Evolutionary conservation across 495 filamentous ascomycete species (phyloP).

Genomic region (Filosporella fistucella): DNA sequence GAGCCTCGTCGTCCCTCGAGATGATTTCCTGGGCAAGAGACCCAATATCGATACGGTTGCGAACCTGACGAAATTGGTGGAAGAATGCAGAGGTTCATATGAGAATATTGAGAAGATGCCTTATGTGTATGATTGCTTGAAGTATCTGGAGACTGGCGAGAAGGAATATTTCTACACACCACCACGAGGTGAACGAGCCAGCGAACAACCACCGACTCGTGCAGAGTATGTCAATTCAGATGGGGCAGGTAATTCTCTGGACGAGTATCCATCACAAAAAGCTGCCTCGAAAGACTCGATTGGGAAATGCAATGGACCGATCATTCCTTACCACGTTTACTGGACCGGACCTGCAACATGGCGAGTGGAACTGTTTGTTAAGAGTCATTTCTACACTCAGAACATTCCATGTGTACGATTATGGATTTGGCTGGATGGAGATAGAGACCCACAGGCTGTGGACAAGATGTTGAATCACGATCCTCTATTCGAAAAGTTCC

Average conservation of each 20-base stretch:
- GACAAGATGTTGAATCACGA: constrained; percentile 43
- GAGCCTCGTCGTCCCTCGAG: constrained; percentile 39
- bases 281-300: constrained; percentile 26
- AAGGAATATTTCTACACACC: constrained; percentile 44
- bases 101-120: constrained; percentile 46
- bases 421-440: constrained; percentile 50
- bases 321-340: constrained; percentile 52
- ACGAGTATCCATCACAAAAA: constrained; percentile 28
- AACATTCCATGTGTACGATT: constrained; percentile 49
- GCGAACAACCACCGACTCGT: constrained; percentile 33
- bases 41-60: constrained; percentile 47
- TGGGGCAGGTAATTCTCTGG: constrained; percentile 33
- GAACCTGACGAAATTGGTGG: constrained; percentile 42
- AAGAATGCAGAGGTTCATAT: constrained; percentile 45
- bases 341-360: constrained; percentile 55
- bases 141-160: constrained; percentile 40
- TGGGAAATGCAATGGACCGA: constrained; percentile 47
- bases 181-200: constrained; percentile 28
- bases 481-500: constrained; percentile 44
- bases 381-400: constrained; percentile 53
- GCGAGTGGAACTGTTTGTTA: constrained; percentile 53
- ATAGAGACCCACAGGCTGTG: constrained; percentile 41
- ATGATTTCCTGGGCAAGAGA: constrained; percentile 44
- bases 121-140: constrained; percentile 48
- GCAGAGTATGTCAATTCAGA: constrained; percentile 38